A percentile compares a stretch with the other conserved stretches of the same genome.
These are phyloP conservation scores for Kockiozyma suomiensis DNA, from an alignment of 805 yeast species.

Conservation along the genomic window DNA sequence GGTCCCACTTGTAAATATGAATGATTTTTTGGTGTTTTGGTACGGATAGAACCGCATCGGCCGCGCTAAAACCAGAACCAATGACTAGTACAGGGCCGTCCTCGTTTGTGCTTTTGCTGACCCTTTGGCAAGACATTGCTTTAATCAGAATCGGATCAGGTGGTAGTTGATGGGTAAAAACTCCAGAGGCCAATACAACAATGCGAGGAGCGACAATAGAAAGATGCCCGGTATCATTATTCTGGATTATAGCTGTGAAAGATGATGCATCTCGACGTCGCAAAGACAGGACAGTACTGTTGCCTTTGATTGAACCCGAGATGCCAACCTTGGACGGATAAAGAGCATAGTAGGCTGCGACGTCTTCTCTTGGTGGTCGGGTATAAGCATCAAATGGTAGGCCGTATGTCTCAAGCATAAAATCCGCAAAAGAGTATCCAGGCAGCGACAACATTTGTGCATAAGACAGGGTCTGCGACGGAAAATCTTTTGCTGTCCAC, in stretches of 20 bases:
- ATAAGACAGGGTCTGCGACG: slow-evolving; percentile 37
- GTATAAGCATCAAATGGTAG: slow-evolving; percentile 27
- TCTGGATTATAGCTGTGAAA: slow-evolving; percentile 14
- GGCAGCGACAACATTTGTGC: slow-evolving; percentile 44
- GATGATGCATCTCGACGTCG: slow-evolving; percentile 18
- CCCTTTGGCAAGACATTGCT: slow-evolving; percentile 7
- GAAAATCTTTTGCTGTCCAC: slow-evolving; percentile 37
- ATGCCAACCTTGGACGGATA: slow-evolving; percentile 39
- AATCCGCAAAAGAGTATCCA: slow-evolving; percentile 38
- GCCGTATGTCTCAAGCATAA: slow-evolving; percentile 22
- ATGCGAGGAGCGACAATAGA: slow-evolving; percentile 6
- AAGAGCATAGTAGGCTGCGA: slow-evolving; percentile 37
- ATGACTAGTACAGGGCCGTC: slow-evolving; percentile 33
- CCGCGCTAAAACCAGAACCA: slow-evolving; percentile 44
- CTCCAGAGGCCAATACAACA: slow-evolving; percentile 39
- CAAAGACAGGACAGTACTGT: slow-evolving; percentile 31
- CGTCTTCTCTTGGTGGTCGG: slow-evolving; percentile 40
- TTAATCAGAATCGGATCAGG: slow-evolving; percentile 34
- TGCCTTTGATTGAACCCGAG: slow-evolving; percentile 21
- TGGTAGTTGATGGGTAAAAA: slow-evolving; percentile 34
- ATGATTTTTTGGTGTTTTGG: slow-evolving; percentile 20
- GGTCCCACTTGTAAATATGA: slow-evolving; percentile 41
- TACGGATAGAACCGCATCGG: slow-evolving; percentile 39
- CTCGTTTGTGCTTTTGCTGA: neutral
- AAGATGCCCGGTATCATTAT: slow-evolving; percentile 21